Evolutionary conservation across 805 yeast genomes (phyloP).

Genomic region (Kodamaea laetipori): DNA sequence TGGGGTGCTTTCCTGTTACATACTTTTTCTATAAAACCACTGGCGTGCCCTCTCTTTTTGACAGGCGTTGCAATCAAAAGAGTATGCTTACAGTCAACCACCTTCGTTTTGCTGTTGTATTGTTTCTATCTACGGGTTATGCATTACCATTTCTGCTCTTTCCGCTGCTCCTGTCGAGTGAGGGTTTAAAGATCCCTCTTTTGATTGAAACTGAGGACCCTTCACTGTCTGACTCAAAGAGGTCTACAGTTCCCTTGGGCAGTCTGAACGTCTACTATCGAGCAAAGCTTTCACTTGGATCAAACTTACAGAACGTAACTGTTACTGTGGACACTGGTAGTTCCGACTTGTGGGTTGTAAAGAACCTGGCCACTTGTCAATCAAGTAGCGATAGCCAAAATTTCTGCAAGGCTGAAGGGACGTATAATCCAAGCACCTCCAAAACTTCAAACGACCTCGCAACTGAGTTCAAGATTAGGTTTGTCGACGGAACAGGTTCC

Average conservation of each 20-base stretch:
- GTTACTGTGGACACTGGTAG: conserved; percentile 18
- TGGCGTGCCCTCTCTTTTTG: too few relatives aligned
- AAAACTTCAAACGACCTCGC: conserved; percentile 9
- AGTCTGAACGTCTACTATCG: conserved; percentile 7
- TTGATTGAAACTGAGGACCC: background rate
- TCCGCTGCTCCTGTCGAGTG: too few relatives aligned
- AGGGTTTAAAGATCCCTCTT: background rate
- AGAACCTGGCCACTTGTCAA: background rate
- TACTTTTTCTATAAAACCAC: too few relatives aligned
- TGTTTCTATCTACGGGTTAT: too few relatives aligned
- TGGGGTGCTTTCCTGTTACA: too few relatives aligned
- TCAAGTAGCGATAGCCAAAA: background rate
- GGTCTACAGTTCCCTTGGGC: conserved; percentile 2
- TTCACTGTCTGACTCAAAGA: background rate
- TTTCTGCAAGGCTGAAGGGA: conserved; percentile 12
- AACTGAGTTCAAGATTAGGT: conserved; percentile 1
- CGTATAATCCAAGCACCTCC: conserved; percentile 12
- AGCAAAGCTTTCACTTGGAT: conserved; percentile 3
- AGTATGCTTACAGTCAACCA: too few relatives aligned
- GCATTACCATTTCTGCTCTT: too few relatives aligned
- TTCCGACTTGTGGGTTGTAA: conserved; percentile 12
- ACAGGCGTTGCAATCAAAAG: too few relatives aligned
- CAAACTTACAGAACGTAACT: background rate
- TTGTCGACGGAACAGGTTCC: conserved; percentile 7
- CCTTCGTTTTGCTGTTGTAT: too few relatives aligned